Percentiles rank a stretch among this genome's conserved stretches.
These are phyloP conservation scores for Smallanthus sonchifolius DNA, from an alignment of 129 eudicot genomes.

Conservation along the genomic window DNA sequence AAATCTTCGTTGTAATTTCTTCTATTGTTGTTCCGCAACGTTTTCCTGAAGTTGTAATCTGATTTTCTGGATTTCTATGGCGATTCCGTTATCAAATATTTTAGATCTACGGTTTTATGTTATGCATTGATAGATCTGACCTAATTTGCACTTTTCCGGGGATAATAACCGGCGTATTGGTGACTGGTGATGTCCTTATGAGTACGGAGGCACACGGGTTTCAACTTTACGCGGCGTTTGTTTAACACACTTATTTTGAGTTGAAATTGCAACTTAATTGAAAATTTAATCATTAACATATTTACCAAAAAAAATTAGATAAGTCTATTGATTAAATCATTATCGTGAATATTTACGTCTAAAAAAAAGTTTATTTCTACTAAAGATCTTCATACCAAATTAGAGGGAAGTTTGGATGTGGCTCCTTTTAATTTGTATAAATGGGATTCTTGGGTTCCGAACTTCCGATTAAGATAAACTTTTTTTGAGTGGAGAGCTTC, in stretches of 20 bases:
- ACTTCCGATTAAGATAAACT: too few species aligned
- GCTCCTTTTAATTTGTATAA: too few species aligned
- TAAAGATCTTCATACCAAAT: too few species aligned
- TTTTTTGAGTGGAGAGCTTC: too few species aligned
- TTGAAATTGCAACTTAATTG: too few species aligned
- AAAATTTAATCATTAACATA: too few species aligned
- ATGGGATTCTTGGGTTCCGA: too few species aligned
- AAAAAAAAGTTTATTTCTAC: too few species aligned
- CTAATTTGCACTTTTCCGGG: neutral
- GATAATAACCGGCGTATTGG: neutral
- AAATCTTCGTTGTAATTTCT: slow-evolving; percentile 22
- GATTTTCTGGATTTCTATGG: slow-evolving; percentile 16
- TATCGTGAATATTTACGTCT: too few species aligned
- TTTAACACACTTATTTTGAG: neutral
- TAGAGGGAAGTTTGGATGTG: too few species aligned
- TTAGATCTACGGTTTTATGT: neutral
- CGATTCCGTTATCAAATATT: neutral
- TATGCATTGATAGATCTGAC: neutral
- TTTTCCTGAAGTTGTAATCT: slow-evolving; percentile 15
- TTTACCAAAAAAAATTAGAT: neutral
- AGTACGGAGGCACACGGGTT: neutral
- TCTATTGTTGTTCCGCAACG: slow-evolving; percentile 22
- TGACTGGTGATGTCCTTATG: neutral
- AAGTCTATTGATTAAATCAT: too few species aligned
- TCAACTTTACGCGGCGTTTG: neutral